Evolutionary conservation across 768 basidiomycete genomes (phyloP), one percentile per base, ranked within the genome.

Genomic region (Trametes villosa): DNA sequence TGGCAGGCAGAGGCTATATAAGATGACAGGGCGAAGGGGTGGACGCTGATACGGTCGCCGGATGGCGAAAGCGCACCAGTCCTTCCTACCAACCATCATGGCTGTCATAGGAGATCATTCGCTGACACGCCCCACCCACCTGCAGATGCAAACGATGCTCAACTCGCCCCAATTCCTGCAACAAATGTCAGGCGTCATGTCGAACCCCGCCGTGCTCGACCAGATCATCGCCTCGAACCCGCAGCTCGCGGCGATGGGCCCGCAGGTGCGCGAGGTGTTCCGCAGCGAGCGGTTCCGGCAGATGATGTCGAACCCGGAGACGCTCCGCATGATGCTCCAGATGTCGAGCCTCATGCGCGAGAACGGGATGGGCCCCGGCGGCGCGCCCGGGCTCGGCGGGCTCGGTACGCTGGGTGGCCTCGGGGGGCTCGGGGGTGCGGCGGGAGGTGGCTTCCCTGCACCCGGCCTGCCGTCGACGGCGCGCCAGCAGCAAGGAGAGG

Each of bases 201-300:
- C 87, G 8, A 90, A 96, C 68, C 96, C 96, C 0, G 86, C 85
- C n/a, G 78, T 98, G 48, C 76, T 98, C 52, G 96, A 98, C 57
- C 88, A 95, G 73, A 78, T 96, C 67, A 88, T 96, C 64, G 83
- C 87, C 0, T 83, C 83, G 53, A 91, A 94, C 73, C 95, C 96
- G 0, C 86, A 93, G 66, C 77, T 91, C 67, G 76, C 84, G 29
- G 72, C 77, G 0, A 89, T 95, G 86, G 91, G 81, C 1, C 93
- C 94, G 0, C 91, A 92, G 68, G 84, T 93, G 18, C 81, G 94
- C 22, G 79, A 88, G 60, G 79, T 91, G 46, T 90, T 94, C 75
- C 88, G 89, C 70, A 89, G 86, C 69, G 85, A 87, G 30, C 78
- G 81, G 42, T 92, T 93, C 71, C 78, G 91, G 45, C 79, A 87